phyloP scores from a whole-genome alignment of 2,329 filamentous ascomycete genomes.

The Fusarium equiseti region DNA sequence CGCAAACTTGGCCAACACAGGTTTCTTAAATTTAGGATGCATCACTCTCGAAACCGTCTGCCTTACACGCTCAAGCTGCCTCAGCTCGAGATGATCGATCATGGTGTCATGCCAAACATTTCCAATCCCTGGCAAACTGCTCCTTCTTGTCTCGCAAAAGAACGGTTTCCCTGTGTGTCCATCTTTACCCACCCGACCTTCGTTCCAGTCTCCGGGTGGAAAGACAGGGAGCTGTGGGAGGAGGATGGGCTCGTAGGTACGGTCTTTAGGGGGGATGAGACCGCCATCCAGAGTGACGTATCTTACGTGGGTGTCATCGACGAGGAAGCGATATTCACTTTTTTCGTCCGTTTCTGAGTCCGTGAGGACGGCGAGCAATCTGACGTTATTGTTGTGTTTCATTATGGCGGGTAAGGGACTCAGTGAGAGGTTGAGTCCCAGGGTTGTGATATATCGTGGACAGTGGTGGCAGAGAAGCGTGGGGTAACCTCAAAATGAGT shows the following conservation, averaged over 20 bases:
- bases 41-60: conserved; percentile 48
- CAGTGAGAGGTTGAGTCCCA: not conserved
- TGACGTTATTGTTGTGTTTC: conserved; percentile 42
- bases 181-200: conserved; percentile 51
- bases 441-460: not conserved
- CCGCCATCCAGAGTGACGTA: conserved; percentile 56
- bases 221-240: conserved; percentile 53
- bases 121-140: conserved; percentile 49
- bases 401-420: conserved; percentile 14
- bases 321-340: conserved; percentile 55
- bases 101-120: conserved; percentile 51
- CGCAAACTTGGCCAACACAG: conserved; percentile 47
- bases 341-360: conserved; percentile 44
- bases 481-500: conserved; percentile 7
- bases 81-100: conserved; percentile 54
- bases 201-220: conserved; percentile 57
- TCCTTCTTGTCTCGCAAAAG: conserved; percentile 46
- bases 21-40: conserved; percentile 38
- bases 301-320: conserved; percentile 54
- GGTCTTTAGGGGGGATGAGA: conserved; percentile 49
- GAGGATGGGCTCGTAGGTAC: conserved; percentile 51
- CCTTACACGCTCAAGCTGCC: conserved; percentile 37
- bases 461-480: conserved; percentile 5
- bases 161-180: conserved; percentile 39
- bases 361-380: conserved; percentile 44